Conservation (phyloP, 495 filamentous ascomycete genomes). For the Penicillium ochrochloron region DNA sequence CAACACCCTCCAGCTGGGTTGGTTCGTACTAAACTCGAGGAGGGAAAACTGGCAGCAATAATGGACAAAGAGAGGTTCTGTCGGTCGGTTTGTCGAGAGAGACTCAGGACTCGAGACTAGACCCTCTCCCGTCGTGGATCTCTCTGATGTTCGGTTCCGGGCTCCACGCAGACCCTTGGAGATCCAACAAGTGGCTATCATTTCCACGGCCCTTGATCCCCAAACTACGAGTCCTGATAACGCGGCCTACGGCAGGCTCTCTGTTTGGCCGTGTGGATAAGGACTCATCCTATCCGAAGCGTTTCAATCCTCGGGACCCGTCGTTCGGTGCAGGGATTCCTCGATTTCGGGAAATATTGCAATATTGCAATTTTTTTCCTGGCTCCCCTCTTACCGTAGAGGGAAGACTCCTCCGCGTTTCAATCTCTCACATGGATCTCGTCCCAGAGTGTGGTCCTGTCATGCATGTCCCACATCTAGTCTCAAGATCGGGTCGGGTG, state of each 20-base stretch:
- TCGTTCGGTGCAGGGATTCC: slow-evolving; percentile 22
- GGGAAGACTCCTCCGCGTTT: slow-evolving; percentile 21
- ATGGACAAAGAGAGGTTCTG: not conserved
- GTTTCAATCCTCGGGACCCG: slow-evolving; percentile 23
- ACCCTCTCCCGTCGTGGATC: not conserved
- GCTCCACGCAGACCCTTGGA: slow-evolving; percentile 17
- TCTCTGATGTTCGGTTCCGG: slow-evolving; percentile 11
- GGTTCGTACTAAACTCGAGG: not conserved
- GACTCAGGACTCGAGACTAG: not conserved
- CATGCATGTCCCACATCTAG: slow-evolving; percentile 31
- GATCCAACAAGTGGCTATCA: slow-evolving; percentile 13
- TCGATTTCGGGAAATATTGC: not conserved
- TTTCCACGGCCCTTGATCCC: slow-evolving; percentile 7
- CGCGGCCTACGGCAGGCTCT: slow-evolving; percentile 1
- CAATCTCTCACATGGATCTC: slow-evolving; percentile 33
- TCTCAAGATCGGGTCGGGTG: slow-evolving; percentile 44
- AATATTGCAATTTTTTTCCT: not conserved
- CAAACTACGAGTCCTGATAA: slow-evolving; percentile 9
- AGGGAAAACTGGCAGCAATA: not conserved
- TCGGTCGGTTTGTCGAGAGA: not conserved
- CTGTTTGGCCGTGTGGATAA: slow-evolving; percentile 17
- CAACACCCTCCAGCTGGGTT: not conserved
- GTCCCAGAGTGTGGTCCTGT: slow-evolving; percentile 18
- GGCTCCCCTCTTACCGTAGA: slow-evolving; percentile 16
- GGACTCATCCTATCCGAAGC: slow-evolving; percentile 15